Conservation (phyloP, 2,329 filamentous ascomycete species). For the Pseudogymnoascus pannorum region DNA sequence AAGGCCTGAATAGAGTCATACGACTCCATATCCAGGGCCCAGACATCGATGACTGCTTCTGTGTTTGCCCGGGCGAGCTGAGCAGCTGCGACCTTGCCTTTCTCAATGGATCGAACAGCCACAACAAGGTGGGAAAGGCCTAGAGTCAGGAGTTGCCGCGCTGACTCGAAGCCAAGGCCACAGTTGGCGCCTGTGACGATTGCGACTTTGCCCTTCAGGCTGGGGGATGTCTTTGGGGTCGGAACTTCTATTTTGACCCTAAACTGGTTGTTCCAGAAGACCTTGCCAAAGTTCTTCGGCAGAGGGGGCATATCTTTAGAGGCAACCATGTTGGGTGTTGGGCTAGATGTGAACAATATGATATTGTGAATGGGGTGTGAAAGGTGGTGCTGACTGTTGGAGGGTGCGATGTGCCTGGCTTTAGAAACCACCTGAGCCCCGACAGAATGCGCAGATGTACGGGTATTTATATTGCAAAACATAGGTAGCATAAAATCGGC, state of each 20-base stretch:
- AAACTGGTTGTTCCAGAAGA: conserved; percentile 13
- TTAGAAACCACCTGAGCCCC: neutral
- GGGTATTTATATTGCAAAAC: neutral
- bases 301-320: conserved; percentile 10
- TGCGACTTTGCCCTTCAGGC: conserved; percentile 23
- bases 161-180: conserved; percentile 42
- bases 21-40: conserved; percentile 39
- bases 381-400: neutral
- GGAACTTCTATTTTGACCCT: conserved; percentile 6
- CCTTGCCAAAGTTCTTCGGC: conserved; percentile 11
- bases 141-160: conserved; percentile 33
- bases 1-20: conserved; percentile 39
- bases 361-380: no score
- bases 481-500: neutral
- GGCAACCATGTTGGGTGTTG: conserved; percentile 1
- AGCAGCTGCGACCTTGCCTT: conserved; percentile 35
- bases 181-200: conserved; percentile 44
- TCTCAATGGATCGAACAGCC: conserved; percentile 36
- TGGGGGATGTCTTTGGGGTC: neutral
- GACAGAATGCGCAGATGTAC: neutral
- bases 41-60: conserved; percentile 37
- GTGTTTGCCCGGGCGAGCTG: conserved; percentile 27
- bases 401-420: neutral
- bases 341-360: neutral
- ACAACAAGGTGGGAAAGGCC: conserved; percentile 38